Evolutionary conservation across 2,329 filamentous ascomycete genomes (phyloP).

Genomic region (Chaetomium olivaceum): DNA sequence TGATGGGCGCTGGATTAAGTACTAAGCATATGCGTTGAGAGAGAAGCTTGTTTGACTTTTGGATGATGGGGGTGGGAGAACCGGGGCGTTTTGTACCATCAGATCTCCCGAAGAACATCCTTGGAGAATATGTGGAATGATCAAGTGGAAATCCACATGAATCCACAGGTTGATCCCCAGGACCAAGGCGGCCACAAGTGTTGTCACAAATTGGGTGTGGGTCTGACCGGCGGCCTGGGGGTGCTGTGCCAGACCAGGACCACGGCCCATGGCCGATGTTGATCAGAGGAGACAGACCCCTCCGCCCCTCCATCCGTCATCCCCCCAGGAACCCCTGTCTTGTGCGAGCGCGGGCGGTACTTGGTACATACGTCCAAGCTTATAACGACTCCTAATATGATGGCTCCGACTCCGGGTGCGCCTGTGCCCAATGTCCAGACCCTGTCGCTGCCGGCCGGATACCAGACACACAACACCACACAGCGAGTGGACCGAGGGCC

Average conservation of each 20-base stretch:
- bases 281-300: slow-evolving; percentile 34
- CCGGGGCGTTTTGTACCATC: slow-evolving; percentile 37
- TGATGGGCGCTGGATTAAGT: slow-evolving; percentile 44
- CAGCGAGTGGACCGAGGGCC: slow-evolving; percentile 19
- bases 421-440: slow-evolving; percentile 32
- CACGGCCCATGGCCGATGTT: slow-evolving; percentile 36
- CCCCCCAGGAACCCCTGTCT: slow-evolving; percentile 10
- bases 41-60: slow-evolving; percentile 42
- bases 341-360: slow-evolving; percentile 9
- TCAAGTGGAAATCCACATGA: slow-evolving; percentile 52
- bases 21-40: slow-evolving; percentile 40
- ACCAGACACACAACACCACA: slow-evolving; percentile 1
- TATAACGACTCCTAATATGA: slow-evolving; percentile 46
- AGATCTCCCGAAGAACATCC: slow-evolving; percentile 50
- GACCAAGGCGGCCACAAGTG: slow-evolving; percentile 42
- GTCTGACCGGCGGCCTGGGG: slow-evolving; percentile 40
- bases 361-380: slow-evolving; percentile 43
- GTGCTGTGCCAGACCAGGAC: slow-evolving; percentile 44
- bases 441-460: slow-evolving; percentile 28
- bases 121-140: slow-evolving; percentile 44
- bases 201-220: slow-evolving; percentile 59
- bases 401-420: slow-evolving; percentile 43
- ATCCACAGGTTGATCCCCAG: slow-evolving; percentile 46
- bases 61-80: slow-evolving; percentile 44
- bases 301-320: slow-evolving; percentile 14